These are phyloP conservation scores for Podosphaera fusca DNA, from an alignment of 2,329 filamentous ascomycete species.

Conservation along the genomic window DNA sequence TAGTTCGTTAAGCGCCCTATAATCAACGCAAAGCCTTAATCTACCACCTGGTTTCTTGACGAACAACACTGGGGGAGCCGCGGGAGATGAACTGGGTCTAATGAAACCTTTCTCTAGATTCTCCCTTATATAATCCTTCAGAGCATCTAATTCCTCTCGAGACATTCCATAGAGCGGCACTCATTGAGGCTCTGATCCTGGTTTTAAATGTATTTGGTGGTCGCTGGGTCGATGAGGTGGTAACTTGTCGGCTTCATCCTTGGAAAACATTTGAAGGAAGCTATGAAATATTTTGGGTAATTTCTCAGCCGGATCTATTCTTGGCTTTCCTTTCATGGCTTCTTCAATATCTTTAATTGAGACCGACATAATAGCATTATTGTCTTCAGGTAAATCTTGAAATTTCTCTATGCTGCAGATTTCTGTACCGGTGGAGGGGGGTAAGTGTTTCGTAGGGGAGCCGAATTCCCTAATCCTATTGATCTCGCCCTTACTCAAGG, in stretches of 20 bases:
- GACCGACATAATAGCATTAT: neutral
- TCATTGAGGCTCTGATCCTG: neutral
- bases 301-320: neutral
- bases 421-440: neutral
- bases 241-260: neutral
- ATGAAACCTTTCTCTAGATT: too few relatives aligned
- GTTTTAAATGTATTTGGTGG: neutral
- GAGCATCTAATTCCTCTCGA: neutral
- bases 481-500: neutral
- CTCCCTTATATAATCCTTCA: neutral
- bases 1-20: too few relatives aligned
- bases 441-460: neutral
- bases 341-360: neutral
- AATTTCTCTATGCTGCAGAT: neutral
- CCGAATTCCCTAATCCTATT: neutral
- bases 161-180: neutral
- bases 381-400: neutral
- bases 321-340: neutral
- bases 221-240: too few relatives aligned
- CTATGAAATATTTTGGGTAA: neutral
- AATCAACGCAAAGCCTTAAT: too few relatives aligned
- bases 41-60: too few relatives aligned
- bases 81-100: too few relatives aligned
- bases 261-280: neutral
- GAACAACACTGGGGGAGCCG: too few relatives aligned